phyloP scores from a whole-genome alignment of 1,284 basidiomycete species.

The Mycosarcoma mackinlayi region DNA sequence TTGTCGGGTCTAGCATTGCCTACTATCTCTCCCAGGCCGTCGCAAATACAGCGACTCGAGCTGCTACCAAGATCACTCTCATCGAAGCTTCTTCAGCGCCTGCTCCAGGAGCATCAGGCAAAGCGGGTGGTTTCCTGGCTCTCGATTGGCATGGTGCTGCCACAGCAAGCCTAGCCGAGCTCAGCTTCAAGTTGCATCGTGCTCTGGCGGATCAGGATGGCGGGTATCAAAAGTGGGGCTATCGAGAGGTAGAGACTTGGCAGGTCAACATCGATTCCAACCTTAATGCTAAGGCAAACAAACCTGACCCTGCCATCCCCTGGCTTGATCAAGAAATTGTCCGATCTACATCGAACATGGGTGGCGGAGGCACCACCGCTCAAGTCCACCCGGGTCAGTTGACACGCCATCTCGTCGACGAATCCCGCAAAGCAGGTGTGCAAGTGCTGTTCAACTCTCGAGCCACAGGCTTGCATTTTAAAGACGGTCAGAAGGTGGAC shows the following conservation, averaged over 20 bases:
- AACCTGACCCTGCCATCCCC: conserved; percentile 38
- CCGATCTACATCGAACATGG: conserved; percentile 61
- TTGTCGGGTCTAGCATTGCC: conserved; percentile 85
- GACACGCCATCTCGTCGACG: conserved; percentile 79
- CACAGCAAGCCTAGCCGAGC: conserved; percentile 73
- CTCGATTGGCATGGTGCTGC: conserved; percentile 75
- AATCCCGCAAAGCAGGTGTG: conserved; percentile 70
- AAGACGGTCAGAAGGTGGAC: conserved; percentile 31
- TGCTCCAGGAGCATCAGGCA: conserved; percentile 80
- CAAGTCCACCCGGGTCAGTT: conserved; percentile 85
- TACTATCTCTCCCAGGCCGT: conserved; percentile 74
- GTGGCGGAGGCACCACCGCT: conserved; percentile 73
- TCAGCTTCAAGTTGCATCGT: conserved; percentile 84
- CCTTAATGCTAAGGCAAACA: conserved; percentile 32
- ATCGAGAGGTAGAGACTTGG: conserved; percentile 74
- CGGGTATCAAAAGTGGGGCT: conserved; percentile 83
- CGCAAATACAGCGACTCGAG: conserved; percentile 6
- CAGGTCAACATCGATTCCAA: conserved; percentile 54
- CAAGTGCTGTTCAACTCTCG: conserved; percentile 67
- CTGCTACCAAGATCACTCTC: conserved; percentile 70
- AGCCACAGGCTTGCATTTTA: conserved; percentile 51
- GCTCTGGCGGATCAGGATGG: conserved; percentile 78
- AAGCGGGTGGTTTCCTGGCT: conserved; percentile 91
- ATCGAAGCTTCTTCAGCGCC: conserved; percentile 78
- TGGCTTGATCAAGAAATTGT: conserved; percentile 68